Percentiles rank a stretch among this genome's conserved stretches.
phyloP scores from a whole-genome alignment of 1,284 basidiomycete species.

The Pholiota adiposa region DNA sequence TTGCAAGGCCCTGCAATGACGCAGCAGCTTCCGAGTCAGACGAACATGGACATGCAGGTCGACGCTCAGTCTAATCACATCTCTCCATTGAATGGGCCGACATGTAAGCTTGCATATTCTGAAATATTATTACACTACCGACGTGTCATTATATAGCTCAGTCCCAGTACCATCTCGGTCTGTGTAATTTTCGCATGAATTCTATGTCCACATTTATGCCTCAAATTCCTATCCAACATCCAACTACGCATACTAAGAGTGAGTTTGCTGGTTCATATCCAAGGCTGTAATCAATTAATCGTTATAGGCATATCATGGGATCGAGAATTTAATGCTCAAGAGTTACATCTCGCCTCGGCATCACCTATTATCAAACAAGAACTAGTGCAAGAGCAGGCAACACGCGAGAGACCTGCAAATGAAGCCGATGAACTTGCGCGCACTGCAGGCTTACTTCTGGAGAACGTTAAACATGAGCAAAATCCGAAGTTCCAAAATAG shows the following conservation, averaged over 20 bases:
- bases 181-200: constrained; percentile 40
- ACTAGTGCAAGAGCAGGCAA: constrained; percentile 29
- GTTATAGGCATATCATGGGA: constrained; percentile 58
- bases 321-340: constrained; percentile 63
- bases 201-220: constrained; percentile 40
- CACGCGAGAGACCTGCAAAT: constrained; percentile 28
- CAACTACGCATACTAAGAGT: constrained; percentile 18
- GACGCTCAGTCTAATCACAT: constrained; percentile 16
- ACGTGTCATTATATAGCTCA: constrained; percentile 23
- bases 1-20: constrained; percentile 14
- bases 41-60: constrained; percentile 17
- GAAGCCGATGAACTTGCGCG: constrained; percentile 73
- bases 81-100: constrained; percentile 1
- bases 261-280: not conserved
- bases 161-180: constrained; percentile 41
- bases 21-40: constrained; percentile 12
- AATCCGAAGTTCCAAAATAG: constrained; percentile 92
- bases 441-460: constrained; percentile 73
- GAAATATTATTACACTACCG: not conserved
- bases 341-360: constrained; percentile 37
- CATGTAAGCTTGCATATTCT: constrained; percentile 8
- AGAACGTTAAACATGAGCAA: constrained; percentile 69
- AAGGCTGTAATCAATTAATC: not conserved
- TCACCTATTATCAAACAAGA: constrained; percentile 26
- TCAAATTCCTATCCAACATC: constrained; percentile 31